phyloP scores from a whole-genome alignment of 2,329 filamentous ascomycete species.

The Teratosphaeriaceae sp. region DNA sequence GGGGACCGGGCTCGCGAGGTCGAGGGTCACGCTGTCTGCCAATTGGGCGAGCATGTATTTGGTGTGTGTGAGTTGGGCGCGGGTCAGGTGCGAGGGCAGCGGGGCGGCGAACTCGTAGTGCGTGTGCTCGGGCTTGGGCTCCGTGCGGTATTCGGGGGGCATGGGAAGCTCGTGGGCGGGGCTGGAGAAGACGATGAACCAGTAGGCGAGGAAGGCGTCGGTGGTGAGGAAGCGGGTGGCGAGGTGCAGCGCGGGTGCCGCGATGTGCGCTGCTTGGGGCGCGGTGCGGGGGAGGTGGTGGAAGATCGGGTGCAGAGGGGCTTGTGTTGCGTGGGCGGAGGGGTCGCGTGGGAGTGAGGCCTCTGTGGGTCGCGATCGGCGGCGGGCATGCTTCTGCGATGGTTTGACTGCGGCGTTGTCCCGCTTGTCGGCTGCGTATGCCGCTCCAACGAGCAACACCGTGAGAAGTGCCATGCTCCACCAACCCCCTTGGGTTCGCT shows the following conservation, averaged over 20 bases:
- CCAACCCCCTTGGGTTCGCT: no score
- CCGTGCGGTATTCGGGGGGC: background rate
- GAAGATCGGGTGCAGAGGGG: background rate
- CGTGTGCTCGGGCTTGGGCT: background rate
- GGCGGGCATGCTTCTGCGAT: background rate
- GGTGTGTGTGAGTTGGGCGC: background rate
- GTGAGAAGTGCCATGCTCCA: background rate
- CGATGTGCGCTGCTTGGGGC: no score
- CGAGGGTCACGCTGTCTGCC: conserved; percentile 1
- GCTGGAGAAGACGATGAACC: conserved; percentile 4
- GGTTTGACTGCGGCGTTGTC: background rate
- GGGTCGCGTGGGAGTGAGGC: background rate
- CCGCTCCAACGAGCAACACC: background rate
- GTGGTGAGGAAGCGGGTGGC: conserved; percentile 2
- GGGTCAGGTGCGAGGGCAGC: background rate
- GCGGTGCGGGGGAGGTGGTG: background rate
- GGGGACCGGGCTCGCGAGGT: background rate
- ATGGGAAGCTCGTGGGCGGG: background rate
- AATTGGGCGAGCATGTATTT: background rate
- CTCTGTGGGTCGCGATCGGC: background rate
- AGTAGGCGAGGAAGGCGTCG: conserved; percentile 3
- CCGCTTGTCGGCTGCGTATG: background rate
- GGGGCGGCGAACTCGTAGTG: background rate
- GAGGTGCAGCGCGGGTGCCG: background rate
- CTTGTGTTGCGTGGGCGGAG: background rate